phyloP scores from a whole-genome alignment of 495 filamentous ascomycete genomes.

The Annulohypoxylon stygium region DNA sequence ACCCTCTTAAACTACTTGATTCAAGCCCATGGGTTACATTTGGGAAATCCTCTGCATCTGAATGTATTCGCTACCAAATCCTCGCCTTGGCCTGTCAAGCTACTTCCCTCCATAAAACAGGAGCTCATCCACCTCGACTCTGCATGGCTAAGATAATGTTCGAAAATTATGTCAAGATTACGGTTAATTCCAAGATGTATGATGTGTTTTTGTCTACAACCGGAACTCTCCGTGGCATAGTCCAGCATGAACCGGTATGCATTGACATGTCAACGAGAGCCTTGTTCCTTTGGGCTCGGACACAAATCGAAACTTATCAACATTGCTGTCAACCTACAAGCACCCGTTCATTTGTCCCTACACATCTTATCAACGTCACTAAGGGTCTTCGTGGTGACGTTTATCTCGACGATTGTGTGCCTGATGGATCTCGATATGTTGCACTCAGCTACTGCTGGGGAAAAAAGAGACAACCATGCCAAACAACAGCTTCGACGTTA shows the following conservation, averaged over 20 bases:
- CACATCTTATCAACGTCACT: constrained; percentile 8
- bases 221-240: background rate
- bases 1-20: background rate
- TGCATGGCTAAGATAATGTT: background rate
- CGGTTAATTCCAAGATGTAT: background rate
- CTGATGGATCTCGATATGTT: constrained; percentile 5
- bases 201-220: background rate
- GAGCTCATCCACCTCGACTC: background rate
- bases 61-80: background rate
- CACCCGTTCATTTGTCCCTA: constrained; percentile 6
- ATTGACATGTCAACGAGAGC: background rate
- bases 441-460: constrained; percentile 1
- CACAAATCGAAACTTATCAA: background rate
- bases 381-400: background rate
- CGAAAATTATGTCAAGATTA: too few species aligned
- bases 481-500: background rate
- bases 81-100: background rate
- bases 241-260: background rate
- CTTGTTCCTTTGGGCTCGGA: background rate
- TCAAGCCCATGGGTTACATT: background rate
- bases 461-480: background rate
- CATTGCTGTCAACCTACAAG: background rate
- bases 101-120: background rate
- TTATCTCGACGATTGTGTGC: background rate
- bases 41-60: background rate